These are phyloP conservation scores for Tetrapisispora pingtungensis DNA, from an alignment of 805 yeast species.

Conservation along the genomic window DNA sequence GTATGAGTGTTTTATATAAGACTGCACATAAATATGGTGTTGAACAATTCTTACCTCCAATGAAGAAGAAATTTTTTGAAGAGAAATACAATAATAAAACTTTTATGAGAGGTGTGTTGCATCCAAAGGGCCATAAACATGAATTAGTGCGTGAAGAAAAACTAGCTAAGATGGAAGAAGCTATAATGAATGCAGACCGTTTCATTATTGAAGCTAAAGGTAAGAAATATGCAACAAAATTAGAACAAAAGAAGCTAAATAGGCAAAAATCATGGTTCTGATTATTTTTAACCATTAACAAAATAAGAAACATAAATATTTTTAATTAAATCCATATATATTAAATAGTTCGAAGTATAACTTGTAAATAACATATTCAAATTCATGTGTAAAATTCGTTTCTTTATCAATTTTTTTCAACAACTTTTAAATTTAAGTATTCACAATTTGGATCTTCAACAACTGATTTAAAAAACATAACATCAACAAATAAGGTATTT, in stretches of 20 bases:
- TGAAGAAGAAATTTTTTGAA: slow-evolving; percentile 55
- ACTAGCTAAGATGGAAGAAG: slow-evolving; percentile 51
- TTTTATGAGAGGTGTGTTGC: slow-evolving; percentile 64
- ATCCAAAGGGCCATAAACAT: slow-evolving; percentile 74
- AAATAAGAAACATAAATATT: not conserved
- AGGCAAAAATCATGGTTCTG: slow-evolving; percentile 3
- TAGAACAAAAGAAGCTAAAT: slow-evolving; percentile 33
- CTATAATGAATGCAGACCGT: slow-evolving; percentile 57
- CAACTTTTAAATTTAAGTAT: not conserved
- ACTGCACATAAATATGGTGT: slow-evolving; percentile 76
- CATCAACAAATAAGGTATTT: too few relatives aligned
- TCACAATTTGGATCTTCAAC: not conserved
- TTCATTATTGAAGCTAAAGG: slow-evolving; percentile 58
- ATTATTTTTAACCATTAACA: not conserved
- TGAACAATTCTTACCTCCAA: slow-evolving; percentile 58
- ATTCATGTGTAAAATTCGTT: not conserved
- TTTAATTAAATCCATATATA: not conserved
- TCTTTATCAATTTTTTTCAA: too few relatives aligned
- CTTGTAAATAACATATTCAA: slow-evolving; percentile 1
- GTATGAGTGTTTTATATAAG: slow-evolving; percentile 76
- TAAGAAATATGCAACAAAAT: slow-evolving; percentile 35
- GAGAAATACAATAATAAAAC: slow-evolving; percentile 64
- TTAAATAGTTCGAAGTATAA: not conserved
- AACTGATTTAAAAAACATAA: too few relatives aligned
- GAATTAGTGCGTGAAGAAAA: slow-evolving; percentile 58